A percentile compares a stretch with the other conserved stretches of the same genome.
These are phyloP conservation scores for Lipomyces orientalis DNA, from an alignment of 805 yeast species.

Conservation along the genomic window DNA sequence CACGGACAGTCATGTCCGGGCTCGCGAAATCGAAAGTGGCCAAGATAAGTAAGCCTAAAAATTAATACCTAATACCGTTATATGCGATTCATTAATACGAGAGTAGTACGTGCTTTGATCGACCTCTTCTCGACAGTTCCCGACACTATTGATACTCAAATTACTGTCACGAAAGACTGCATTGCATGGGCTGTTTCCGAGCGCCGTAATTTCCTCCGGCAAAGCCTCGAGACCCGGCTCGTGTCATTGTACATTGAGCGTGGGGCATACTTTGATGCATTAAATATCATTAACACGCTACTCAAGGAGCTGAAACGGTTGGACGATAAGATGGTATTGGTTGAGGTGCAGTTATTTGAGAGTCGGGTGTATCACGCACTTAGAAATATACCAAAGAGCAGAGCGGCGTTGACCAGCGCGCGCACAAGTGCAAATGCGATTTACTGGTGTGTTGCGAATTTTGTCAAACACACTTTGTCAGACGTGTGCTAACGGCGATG, in stretches of 20 bases:
- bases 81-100: neutral
- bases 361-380: slow-evolving; percentile 88
- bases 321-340: slow-evolving; percentile 93
- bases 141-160: slow-evolving; percentile 69
- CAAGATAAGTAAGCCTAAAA: slow-evolving; percentile 58
- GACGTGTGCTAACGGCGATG: neutral
- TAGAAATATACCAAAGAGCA: slow-evolving; percentile 86
- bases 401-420: slow-evolving; percentile 92
- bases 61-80: neutral
- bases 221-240: slow-evolving; percentile 82
- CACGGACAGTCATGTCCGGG: slow-evolving; percentile 72
- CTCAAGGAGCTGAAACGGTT: slow-evolving; percentile 86
- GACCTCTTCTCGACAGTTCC: slow-evolving; percentile 74
- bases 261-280: slow-evolving; percentile 67
- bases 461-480: neutral
- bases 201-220: slow-evolving; percentile 87
- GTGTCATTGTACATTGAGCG: slow-evolving; percentile 75
- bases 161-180: slow-evolving; percentile 73
- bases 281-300: slow-evolving; percentile 71
- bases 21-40: slow-evolving; percentile 96
- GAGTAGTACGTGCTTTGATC: slow-evolving; percentile 65
- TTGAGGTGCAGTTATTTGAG: slow-evolving; percentile 93
- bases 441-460: slow-evolving; percentile 60
- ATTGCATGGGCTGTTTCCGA: slow-evolving; percentile 86
- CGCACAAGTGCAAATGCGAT: slow-evolving; percentile 97